These are phyloP conservation scores for Cucurbita argyrosperma DNA, from an alignment of 306 rosid genomes.

Conservation along the genomic window DNA sequence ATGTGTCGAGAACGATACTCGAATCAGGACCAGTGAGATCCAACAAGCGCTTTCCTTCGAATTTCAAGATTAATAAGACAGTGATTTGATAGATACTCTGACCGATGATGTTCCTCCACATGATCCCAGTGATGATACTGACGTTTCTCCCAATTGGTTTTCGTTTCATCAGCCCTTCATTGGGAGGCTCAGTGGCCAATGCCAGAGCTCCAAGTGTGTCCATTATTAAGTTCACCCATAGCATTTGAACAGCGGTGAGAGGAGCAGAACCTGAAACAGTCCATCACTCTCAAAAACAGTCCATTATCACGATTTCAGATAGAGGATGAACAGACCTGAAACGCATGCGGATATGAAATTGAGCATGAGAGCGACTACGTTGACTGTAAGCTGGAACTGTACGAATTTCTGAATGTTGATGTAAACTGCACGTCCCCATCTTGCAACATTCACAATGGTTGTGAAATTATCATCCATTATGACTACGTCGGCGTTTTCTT, in stretches of 20 bases:
- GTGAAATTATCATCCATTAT: slow-evolving; percentile 79
- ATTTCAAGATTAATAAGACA: slow-evolving; percentile 48
- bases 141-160: slow-evolving; percentile 55
- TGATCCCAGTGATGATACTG: slow-evolving; percentile 42
- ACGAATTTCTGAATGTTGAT: slow-evolving; percentile 87
- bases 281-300: not conserved
- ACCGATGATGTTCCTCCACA: slow-evolving; percentile 92
- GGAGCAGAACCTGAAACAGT: slow-evolving; percentile 62
- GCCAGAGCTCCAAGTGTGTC: slow-evolving; percentile 92
- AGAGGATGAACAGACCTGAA: slow-evolving; percentile 20
- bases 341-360: slow-evolving; percentile 69
- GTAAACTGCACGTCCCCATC: slow-evolving; percentile 92
- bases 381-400: slow-evolving; percentile 89
- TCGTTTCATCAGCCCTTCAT: slow-evolving; percentile 59
- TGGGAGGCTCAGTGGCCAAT: slow-evolving; percentile 83
- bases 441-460: slow-evolving; percentile 62
- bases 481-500: slow-evolving; percentile 84
- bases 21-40: slow-evolving; percentile 40
- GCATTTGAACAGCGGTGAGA: slow-evolving; percentile 90
- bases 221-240: slow-evolving; percentile 97
- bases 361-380: slow-evolving; percentile 79
- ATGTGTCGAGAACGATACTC: slow-evolving; percentile 28
- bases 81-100: slow-evolving; percentile 62
- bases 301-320: too few species aligned
- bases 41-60: slow-evolving; percentile 36